Evolutionary conservation across 495 filamentous ascomycete genomes (phyloP).

Genomic region (Emericellopsis terricola): DNA sequence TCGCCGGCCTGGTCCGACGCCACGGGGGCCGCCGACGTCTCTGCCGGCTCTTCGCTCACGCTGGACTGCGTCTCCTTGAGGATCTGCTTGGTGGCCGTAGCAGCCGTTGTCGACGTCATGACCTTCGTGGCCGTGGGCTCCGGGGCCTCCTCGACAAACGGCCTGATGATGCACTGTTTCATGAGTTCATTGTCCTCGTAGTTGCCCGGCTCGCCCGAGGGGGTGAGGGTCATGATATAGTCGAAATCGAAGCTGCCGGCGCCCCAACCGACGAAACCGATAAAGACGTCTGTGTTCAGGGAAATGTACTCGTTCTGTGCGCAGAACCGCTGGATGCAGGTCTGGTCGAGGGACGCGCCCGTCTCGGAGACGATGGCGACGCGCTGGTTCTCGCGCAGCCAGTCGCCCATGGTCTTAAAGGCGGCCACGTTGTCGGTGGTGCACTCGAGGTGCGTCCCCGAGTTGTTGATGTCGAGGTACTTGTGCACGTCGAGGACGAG

Average conservation of each 20-base stretch:
- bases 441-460: constrained; percentile 32
- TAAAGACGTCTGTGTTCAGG: constrained; percentile 30
- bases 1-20: too few species aligned
- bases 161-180: constrained; percentile 16
- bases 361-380: constrained; percentile 36
- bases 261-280: constrained; percentile 30
- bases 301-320: constrained; percentile 27
- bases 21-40: too few species aligned
- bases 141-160: too few species aligned
- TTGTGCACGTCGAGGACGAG: constrained; percentile 34
- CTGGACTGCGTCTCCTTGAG: too few species aligned
- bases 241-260: constrained; percentile 27
- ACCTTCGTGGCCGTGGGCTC: too few species aligned
- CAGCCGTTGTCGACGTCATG: too few species aligned
- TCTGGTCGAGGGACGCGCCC: constrained; percentile 22
- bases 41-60: too few species aligned
- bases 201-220: constrained; percentile 16
- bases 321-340: constrained; percentile 26
- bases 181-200: constrained; percentile 22
- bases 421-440: constrained; percentile 30
- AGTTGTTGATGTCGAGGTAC: constrained; percentile 39
- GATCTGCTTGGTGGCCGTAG: too few species aligned
- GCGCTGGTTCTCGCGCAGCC: constrained; percentile 27
- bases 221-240: constrained; percentile 27
- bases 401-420: constrained; percentile 28